Evolutionary conservation across 2,329 filamentous ascomycete genomes (phyloP).

Genomic region (Colletotrichum coccodes): DNA sequence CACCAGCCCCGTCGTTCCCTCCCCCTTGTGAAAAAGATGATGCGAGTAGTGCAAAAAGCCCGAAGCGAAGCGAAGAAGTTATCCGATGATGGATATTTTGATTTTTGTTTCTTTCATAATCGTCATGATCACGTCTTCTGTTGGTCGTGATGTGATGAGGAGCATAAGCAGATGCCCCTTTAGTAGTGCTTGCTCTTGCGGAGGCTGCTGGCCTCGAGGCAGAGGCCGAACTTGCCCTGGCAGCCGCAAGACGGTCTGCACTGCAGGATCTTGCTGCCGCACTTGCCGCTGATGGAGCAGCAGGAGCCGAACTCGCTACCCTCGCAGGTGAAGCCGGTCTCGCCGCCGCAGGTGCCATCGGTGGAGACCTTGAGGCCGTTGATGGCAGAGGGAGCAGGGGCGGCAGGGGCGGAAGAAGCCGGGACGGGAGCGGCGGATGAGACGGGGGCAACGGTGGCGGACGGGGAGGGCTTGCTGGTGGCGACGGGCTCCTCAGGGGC

Average conservation of each 20-base stretch:
- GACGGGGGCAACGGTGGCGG: not conserved
- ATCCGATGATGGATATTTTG: not conserved
- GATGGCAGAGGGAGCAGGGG: slow-evolving; percentile 6
- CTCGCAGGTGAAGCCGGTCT: slow-evolving; percentile 50
- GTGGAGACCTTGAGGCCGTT: slow-evolving; percentile 43
- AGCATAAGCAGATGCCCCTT: not conserved
- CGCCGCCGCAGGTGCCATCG: slow-evolving; percentile 52
- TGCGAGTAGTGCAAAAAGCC: not conserved
- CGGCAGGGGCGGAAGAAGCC: not conserved
- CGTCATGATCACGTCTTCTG: slow-evolving; percentile 3
- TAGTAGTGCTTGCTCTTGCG: slow-evolving; percentile 4
- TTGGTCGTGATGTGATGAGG: not conserved
- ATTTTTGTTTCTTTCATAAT: slow-evolving; percentile 2
- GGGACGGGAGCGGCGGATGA: not conserved
- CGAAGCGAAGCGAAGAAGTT: slow-evolving; percentile 1
- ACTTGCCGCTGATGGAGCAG: slow-evolving; percentile 53
- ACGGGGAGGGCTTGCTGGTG: not conserved
- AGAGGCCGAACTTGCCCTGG: slow-evolving; percentile 47
- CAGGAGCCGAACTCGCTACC: slow-evolving; percentile 54
- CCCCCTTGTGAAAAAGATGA: not conserved
- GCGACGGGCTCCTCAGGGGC: slow-evolving; percentile 6
- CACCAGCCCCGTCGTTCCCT: not conserved
- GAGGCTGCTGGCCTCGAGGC: slow-evolving; percentile 35
- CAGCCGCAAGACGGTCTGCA: slow-evolving; percentile 46
- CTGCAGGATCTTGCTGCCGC: slow-evolving; percentile 47